Evolutionary conservation across 164 flowering plant genomes (phyloP).

Genomic region (Euptelea pleiosperma): DNA sequence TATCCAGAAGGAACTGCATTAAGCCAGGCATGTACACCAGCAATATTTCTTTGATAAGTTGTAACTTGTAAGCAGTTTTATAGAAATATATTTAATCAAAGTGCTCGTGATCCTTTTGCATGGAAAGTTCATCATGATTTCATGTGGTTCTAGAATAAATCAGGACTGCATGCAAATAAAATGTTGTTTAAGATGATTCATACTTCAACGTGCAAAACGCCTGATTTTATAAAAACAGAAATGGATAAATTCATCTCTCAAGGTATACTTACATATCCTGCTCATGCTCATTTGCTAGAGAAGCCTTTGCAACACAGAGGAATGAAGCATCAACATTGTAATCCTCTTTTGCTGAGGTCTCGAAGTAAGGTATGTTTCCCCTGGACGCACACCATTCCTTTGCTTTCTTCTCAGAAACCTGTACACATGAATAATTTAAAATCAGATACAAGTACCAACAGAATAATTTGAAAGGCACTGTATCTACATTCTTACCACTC

Average conservation of each 20-base stretch:
- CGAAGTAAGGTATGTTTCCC: constrained; percentile 91
- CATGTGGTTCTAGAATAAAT: constrained; percentile 3
- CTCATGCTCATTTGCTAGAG: constrained; percentile 68
- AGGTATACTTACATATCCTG: constrained; percentile 77
- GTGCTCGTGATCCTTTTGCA: too few species aligned
- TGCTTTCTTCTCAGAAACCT: constrained; percentile 98
- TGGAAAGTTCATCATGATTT: neutral
- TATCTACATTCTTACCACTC: constrained; percentile 74
- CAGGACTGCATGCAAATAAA: neutral
- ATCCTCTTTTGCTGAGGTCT: constrained; percentile 93
- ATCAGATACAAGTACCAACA: neutral
- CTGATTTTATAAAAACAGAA: too few species aligned
- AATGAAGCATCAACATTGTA: constrained; percentile 90
- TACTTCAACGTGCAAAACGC: neutral
- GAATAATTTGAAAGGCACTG: neutral
- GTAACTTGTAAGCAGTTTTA: too few species aligned
- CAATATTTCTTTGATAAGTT: too few species aligned
- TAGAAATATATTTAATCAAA: too few species aligned
- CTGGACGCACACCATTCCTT: constrained; percentile 90
- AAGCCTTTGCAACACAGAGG: constrained; percentile 74
- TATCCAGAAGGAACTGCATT: too few species aligned
- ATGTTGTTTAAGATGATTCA: neutral
- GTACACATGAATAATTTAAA: constrained; percentile 12
- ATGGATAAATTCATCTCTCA: too few species aligned
- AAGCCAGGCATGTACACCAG: too few species aligned